Percentiles rank a stretch among this genome's conserved stretches.
phyloP scores from a whole-genome alignment of 345 rosid genomes.

The Acer campestre region DNA sequence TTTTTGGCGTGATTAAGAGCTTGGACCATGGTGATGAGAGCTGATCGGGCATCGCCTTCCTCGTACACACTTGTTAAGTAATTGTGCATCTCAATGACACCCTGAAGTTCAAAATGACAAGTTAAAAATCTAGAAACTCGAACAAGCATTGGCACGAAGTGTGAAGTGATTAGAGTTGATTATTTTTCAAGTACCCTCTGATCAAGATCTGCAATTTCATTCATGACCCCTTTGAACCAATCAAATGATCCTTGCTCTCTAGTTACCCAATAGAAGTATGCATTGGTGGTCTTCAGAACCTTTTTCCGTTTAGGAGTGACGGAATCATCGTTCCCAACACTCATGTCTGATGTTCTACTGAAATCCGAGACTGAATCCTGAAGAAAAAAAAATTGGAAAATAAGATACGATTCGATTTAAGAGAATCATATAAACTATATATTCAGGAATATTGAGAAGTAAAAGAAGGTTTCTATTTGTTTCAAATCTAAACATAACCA shows the following conservation, averaged over 20 bases:
- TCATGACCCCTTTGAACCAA: slow-evolving; percentile 99
- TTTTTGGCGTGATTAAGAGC: slow-evolving; percentile 97
- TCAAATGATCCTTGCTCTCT: slow-evolving; percentile 99
- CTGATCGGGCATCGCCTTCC: slow-evolving; percentile 99
- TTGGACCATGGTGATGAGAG: slow-evolving; percentile 98
- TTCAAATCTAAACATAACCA: neutral
- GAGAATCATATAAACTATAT: neutral
- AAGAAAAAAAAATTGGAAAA: slow-evolving; percentile 6
- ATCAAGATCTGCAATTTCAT: slow-evolving; percentile 92
- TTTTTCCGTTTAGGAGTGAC: slow-evolving; percentile 54
- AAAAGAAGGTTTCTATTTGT: neutral
- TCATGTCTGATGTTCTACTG: slow-evolving; percentile 69
- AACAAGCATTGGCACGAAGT: neutral
- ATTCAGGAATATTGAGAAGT: neutral
- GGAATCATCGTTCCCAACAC: slow-evolving; percentile 58
- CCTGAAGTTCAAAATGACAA: slow-evolving; percentile 43
- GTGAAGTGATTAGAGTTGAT: neutral
- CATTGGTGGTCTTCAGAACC: slow-evolving; percentile 76
- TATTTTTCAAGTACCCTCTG: slow-evolving; percentile 64
- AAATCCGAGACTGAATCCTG: slow-evolving; percentile 73
- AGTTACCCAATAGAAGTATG: slow-evolving; percentile 98
- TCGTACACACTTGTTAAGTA: slow-evolving; percentile 97
- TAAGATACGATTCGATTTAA: slow-evolving; percentile 8
- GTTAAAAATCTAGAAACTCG: slow-evolving; percentile 7
- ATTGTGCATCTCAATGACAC: slow-evolving; percentile 98